Evolutionary conservation across 805 yeast species (phyloP), one percentile per base, ranked within the genome.

Genomic region (Kodamaea jinghongensis): DNA sequence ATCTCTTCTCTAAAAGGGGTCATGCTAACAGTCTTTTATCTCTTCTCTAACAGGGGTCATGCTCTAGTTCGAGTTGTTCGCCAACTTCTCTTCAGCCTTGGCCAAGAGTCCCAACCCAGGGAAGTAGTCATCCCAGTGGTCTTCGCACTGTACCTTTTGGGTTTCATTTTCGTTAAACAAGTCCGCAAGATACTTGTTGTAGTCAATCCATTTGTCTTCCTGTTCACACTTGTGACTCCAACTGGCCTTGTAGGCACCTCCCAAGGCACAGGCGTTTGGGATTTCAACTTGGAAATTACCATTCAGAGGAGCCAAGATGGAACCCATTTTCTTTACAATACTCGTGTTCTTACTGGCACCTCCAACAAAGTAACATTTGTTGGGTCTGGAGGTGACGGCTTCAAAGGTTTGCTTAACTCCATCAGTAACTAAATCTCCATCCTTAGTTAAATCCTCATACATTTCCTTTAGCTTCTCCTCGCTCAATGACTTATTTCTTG

Each of bases 251-350:
- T 75, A 86, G 30, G 95, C 91, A 3, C 96, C 96, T 17, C 96
- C 96, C 26, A 86, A 60, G 0, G 96, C 96, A 71, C 96, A 89
- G 1, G 96, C 93, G 61, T 89, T 89, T 6, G 91, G 79, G 34
- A 86, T 76, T 52, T 86, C 89, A 28, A 84, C 81, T 44, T 78
- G 76, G 56, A 62, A 86, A 45, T 83, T 79, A 1, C 90, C 93
- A 25, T 67, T 56, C 1, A 69, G 61, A 0, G 86, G 79, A 4
- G 89, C 90, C 26, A 89, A 60, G 6, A 89, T 79, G 9, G 81
- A 67, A 8, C 89, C 79, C 68, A 86, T 83, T 47, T 78, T 82
- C 14, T 63, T 59, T 23, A 88, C 80, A 38, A 89, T 83, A 17
- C 87, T 75, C 14, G 56, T 46, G 57, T 90, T 89, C 34, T 78